Conservation (phyloP, 2,329 filamentous ascomycete species). For the Stemphylium lycopersici region DNA sequence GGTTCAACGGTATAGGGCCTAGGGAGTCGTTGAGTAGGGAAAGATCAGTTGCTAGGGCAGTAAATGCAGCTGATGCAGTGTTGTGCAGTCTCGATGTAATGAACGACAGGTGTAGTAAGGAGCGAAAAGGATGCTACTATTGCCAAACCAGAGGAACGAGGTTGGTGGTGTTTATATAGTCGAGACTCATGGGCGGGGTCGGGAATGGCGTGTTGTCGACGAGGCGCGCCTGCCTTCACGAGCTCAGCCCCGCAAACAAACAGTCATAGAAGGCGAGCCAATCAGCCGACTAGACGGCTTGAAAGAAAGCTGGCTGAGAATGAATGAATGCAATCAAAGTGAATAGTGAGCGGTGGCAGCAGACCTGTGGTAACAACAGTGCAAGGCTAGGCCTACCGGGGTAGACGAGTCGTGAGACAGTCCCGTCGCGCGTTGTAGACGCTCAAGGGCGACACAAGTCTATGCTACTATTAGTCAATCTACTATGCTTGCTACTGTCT, state of each 20-base stretch:
- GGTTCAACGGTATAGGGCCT: conserved; percentile 2
- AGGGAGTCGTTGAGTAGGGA: conserved; percentile 6
- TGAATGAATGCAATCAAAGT: neutral
- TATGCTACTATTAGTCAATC: neutral
- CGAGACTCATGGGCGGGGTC: conserved; percentile 8
- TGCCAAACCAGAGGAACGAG: conserved; percentile 5
- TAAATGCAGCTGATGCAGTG: conserved; percentile 23
- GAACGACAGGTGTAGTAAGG: conserved; percentile 12
- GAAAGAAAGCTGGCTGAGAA: neutral
- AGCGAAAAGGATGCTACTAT: conserved; percentile 5
- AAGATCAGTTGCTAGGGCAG: conserved; percentile 13
- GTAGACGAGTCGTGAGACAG: conserved; percentile 1
- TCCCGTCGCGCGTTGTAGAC: neutral
- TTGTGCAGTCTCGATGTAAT: conserved; percentile 14
- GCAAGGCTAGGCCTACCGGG: conserved; percentile 1
- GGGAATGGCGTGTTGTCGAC: conserved; percentile 16
- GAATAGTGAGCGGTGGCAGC: conserved; percentile 1
- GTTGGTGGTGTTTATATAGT: conserved; percentile 17
- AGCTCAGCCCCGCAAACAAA: conserved; percentile 17
- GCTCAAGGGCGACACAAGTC: conserved; percentile 1
- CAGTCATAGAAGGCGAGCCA: conserved; percentile 3
- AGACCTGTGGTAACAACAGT: neutral
- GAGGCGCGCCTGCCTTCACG: conserved; percentile 18
- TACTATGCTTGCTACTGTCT: conserved; percentile 1
- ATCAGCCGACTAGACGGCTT: neutral